Evolutionary conservation across 441 rosid genomes (phyloP).

Genomic region (Bocquillonia castaneifolia): DNA sequence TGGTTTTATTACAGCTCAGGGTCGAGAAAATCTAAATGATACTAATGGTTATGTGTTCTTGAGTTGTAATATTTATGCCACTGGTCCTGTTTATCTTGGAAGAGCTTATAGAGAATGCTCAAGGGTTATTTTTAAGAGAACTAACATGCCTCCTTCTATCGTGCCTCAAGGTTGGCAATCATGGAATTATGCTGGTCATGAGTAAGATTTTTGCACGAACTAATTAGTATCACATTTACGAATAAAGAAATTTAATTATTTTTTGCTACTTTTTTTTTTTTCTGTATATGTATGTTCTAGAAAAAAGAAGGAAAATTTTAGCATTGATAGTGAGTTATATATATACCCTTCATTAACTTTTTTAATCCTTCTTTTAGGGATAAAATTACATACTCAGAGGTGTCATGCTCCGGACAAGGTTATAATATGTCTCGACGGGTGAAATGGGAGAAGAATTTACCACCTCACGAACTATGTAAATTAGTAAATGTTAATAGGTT

Average conservation of each 20-base stretch:
- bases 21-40: slow-evolving; percentile 6
- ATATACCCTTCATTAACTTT: no score
- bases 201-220: slow-evolving; percentile 28
- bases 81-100: slow-evolving; percentile 33
- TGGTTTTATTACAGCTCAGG: slow-evolving; percentile 50
- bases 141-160: slow-evolving; percentile 25
- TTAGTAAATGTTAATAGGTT: not conserved
- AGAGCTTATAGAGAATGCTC: slow-evolving; percentile 43
- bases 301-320: no score
- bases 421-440: not conserved
- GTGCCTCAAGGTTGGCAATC: slow-evolving; percentile 46
- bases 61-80: slow-evolving; percentile 28
- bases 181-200: slow-evolving; percentile 36
- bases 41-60: slow-evolving; percentile 41
- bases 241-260: not conserved
- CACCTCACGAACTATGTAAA: not conserved
- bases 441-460: slow-evolving; percentile 13
- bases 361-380: not conserved
- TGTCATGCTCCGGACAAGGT: not conserved
- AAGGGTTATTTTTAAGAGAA: slow-evolving; percentile 36
- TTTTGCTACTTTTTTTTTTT: no score
- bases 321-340: no score
- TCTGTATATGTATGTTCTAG: no score
- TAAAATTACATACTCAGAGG: not conserved
- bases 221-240: not conserved